Conservation (phyloP, 495 filamentous ascomycete species). For the Penicillium nucicola region DNA sequence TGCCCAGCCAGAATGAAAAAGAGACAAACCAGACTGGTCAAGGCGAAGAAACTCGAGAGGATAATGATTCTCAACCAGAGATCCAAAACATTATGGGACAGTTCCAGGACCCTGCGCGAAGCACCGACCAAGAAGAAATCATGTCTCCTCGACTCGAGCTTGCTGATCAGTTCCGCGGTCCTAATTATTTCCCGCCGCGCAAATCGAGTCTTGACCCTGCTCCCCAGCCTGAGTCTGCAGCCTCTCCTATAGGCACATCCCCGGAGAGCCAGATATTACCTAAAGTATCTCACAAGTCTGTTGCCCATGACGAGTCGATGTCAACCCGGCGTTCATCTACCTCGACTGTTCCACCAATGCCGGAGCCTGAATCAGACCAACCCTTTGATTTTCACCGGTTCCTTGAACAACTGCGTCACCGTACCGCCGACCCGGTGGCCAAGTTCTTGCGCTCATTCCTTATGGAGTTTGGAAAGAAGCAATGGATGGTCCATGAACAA, state of each 20-base stretch:
- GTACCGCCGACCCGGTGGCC: conserved; percentile 93
- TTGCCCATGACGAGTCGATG: conserved; percentile 37
- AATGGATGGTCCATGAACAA: conserved; percentile 99
- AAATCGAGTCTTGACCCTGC: conserved; percentile 79
- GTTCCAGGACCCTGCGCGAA: conserved; percentile 66
- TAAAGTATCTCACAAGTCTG: conserved; percentile 16
- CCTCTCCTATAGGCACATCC: conserved; percentile 10
- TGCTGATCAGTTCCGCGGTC: conserved; percentile 63
- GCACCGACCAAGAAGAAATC: conserved; percentile 67
- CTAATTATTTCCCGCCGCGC: conserved; percentile 71
- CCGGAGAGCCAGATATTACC: conserved; percentile 19
- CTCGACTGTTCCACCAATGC: conserved; percentile 62
- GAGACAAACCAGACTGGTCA: conserved; percentile 45
- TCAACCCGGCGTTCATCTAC: conserved; percentile 46
- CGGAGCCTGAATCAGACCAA: conserved; percentile 83
- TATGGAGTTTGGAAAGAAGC: conserved; percentile 91
- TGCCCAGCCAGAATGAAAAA: conserved; percentile 50
- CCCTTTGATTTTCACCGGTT: conserved; percentile 99
- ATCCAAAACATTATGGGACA: conserved; percentile 96
- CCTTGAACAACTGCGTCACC: conserved; percentile 88
- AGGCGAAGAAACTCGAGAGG: conserved; percentile 55
- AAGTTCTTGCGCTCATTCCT: conserved; percentile 94
- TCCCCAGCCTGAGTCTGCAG: conserved; percentile 17
- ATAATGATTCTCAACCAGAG: conserved; percentile 69
- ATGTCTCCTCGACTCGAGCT: conserved; percentile 78